Conservation (phyloP, 208 protist species). For the Novymonas esmeraldas region DNA sequence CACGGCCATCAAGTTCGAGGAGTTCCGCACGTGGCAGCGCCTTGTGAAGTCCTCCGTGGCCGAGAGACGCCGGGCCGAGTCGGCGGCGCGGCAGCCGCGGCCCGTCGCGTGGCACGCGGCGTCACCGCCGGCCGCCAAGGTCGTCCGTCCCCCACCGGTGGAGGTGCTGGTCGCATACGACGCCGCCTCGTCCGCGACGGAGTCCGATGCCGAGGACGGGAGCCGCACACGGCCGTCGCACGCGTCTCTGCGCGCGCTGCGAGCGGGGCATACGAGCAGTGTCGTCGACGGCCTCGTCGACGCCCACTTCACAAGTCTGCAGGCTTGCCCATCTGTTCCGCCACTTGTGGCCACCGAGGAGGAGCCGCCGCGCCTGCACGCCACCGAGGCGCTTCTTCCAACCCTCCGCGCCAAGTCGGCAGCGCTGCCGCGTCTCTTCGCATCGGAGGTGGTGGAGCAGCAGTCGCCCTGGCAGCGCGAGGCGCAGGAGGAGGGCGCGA, state of each 20-base stretch:
- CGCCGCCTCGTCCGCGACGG: not conserved
- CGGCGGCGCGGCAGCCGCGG: not conserved
- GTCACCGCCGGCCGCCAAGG: not conserved
- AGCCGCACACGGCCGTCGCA: not conserved
- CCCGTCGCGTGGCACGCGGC: not conserved
- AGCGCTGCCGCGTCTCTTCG: not conserved
- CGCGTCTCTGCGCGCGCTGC: not conserved
- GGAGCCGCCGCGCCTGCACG: not conserved
- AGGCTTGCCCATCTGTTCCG: no score
- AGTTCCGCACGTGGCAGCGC: slow-evolving; percentile 9
- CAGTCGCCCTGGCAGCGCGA: not conserved
- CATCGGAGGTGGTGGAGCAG: not conserved
- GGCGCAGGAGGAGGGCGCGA: not conserved
- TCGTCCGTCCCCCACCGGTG: not conserved
- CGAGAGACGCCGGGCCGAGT: no score
- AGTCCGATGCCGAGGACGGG: not conserved
- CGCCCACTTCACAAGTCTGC: no score
- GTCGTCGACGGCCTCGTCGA: no score
- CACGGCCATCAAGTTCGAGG: slow-evolving; percentile 33
- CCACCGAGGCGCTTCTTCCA: not conserved
- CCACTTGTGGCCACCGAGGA: no score
- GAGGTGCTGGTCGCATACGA: not conserved
- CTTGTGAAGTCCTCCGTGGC: not conserved
- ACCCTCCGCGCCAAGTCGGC: no score
- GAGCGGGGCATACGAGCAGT: not conserved